Base-by-base conservation (phyloP, 352 stramenopile species). In the Phytophthora cactorum region DNA sequence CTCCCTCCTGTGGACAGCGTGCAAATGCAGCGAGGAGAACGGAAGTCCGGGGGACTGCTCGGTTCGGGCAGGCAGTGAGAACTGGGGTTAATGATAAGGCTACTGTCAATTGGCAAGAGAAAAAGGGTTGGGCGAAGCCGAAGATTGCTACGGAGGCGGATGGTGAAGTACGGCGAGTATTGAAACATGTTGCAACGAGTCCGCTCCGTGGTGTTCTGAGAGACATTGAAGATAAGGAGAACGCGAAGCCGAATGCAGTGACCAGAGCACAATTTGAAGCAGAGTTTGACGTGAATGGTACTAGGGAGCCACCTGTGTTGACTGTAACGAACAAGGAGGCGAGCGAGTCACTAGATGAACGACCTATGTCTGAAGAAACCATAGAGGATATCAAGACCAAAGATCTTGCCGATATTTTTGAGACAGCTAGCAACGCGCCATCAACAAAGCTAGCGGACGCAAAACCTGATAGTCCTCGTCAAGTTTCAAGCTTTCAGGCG, bases 171-270 rank as follows among this genome's bases (percentile, higher is more conserved):
- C 29, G 17, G 17, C 43, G 39, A 9, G 31, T 39, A 7, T n/a
- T 65, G 6, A 65, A 61, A 31, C 34, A 62, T 38, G n/a, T 58
- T 22, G 45, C 49, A n/a, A 62, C 57, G 17, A 75, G 55, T 28
- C 68, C 62, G 1, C 38, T 59, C 12, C 45, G 5, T 45, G 32
- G 38, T 36, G 50, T 3, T 34, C 10, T 36, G 8, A 28, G 15
- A 25, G 15, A 7, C 11, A 17, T 9, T 45, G 55, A 63, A 4
- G 29, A 70, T 47, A 67, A 72, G 36, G 66, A 67, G 34, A 68
- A 68, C 8, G 25, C 41, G 10, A 51, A 31, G 22, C 41, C 31
- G 11, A 67, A 72, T 60, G 25, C 41, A 55, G n/a, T n/a, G 12
- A n/a, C 25, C 15, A 17, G 17, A 45, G n/a, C 28, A 36, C 32